Percentiles rank a stretch among this genome's conserved stretches.
Evolutionary conservation across 306 rosid species (phyloP).

Genomic region (Nissolia schottii): DNA sequence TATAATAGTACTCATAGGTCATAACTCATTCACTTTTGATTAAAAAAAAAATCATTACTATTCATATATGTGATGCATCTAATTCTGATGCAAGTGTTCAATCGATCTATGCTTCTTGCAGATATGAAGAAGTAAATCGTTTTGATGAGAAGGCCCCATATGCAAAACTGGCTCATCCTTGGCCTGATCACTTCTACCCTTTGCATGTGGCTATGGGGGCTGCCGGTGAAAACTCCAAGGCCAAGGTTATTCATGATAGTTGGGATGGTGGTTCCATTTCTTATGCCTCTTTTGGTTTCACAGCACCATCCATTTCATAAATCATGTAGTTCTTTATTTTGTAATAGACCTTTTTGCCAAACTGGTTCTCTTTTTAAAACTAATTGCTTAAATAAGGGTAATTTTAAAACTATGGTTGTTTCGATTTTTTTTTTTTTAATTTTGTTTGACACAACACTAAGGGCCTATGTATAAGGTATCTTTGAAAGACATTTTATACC

Average conservation of each 20-base stretch:
- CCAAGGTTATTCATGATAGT: slow-evolving; percentile 19
- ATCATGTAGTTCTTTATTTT: not conserved
- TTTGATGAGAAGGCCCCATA: slow-evolving; percentile 23
- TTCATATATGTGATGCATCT: not conserved
- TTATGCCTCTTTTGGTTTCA: slow-evolving; percentile 22
- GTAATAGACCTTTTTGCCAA: too few species aligned
- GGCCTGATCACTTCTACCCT: slow-evolving; percentile 19
- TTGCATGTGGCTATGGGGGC: slow-evolving; percentile 29
- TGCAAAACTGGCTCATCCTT: slow-evolving; percentile 22
- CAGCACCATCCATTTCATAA: not conserved
- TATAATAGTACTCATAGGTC: too few species aligned
- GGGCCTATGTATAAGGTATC: too few species aligned
- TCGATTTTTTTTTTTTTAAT: too few species aligned
- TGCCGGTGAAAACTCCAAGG: slow-evolving; percentile 18
- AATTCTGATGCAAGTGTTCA: not conserved
- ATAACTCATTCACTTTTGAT: not conserved
- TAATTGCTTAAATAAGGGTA: too few species aligned
- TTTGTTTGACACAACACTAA: too few species aligned
- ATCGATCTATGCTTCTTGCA: not conserved
- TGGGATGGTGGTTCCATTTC: slow-evolving; percentile 7
- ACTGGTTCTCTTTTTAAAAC: too few species aligned
- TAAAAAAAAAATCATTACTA: not conserved
- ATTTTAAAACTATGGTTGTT: too few species aligned
- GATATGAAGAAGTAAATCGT: slow-evolving; percentile 15
- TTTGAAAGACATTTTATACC: too few species aligned